phyloP scores from a whole-genome alignment of 768 basidiomycete species.

The Amanita brunnescens region DNA sequence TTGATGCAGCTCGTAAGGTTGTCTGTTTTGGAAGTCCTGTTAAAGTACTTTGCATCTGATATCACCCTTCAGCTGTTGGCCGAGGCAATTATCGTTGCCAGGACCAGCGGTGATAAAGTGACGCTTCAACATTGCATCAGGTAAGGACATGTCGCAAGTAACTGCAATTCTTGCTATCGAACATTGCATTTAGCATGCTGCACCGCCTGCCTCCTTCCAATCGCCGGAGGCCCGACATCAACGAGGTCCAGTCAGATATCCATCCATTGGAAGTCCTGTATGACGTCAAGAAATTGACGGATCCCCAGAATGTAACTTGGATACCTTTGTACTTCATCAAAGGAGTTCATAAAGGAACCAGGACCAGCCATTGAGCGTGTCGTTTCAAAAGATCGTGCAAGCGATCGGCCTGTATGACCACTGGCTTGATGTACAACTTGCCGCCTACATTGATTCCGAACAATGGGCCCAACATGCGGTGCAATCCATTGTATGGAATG shows the following conservation, averaged over 20 bases:
- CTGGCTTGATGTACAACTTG: constrained; percentile 53
- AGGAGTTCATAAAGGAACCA: constrained; percentile 16
- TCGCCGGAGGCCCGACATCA: constrained; percentile 42
- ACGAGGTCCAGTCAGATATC: constrained; percentile 68
- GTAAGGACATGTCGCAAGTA: constrained; percentile 23
- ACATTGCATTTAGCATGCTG: constrained; percentile 40
- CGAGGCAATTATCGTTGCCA: constrained; percentile 73
- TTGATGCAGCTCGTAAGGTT: constrained; percentile 61
- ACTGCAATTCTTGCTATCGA: constrained; percentile 2
- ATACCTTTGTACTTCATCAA: background rate
- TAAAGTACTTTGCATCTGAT: background rate
- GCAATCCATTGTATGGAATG: constrained; percentile 65
- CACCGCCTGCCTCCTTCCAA: constrained; percentile 56
- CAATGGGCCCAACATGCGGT: constrained; percentile 69
- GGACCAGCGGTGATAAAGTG: constrained; percentile 60
- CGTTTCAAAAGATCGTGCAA: constrained; percentile 62
- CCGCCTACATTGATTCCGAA: constrained; percentile 42
- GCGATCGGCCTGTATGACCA: constrained; percentile 63
- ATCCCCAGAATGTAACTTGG: constrained; percentile 48
- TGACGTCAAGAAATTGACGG: constrained; percentile 70
- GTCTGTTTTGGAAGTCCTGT: background rate
- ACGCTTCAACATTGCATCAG: constrained; percentile 77
- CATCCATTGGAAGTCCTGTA: constrained; percentile 71
- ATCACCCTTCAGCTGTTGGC: constrained; percentile 42
- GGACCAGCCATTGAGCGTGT: constrained; percentile 63